These are phyloP conservation scores for Pelargonium australe DNA, from an alignment of 441 rosid genomes.

Conservation along the genomic window DNA sequence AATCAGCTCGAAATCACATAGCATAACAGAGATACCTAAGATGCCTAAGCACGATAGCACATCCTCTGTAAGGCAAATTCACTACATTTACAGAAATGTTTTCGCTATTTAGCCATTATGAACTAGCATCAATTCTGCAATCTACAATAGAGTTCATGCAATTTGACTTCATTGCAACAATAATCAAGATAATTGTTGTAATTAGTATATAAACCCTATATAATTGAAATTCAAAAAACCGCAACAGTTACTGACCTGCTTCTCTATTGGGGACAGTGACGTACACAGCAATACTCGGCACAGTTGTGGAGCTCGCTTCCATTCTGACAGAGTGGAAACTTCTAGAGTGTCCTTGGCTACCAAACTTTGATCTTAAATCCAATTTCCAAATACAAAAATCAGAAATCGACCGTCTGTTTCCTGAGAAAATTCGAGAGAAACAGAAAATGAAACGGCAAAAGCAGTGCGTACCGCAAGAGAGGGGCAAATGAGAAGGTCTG, in stretches of 20 bases:
- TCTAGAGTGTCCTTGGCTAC: conserved; percentile 29
- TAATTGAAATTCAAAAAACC: not conserved
- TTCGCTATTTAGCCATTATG: not conserved
- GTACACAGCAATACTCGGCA: conserved; percentile 71
- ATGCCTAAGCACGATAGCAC: not conserved
- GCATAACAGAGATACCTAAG: not conserved
- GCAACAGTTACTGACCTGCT: conserved; percentile 39
- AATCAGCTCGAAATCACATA: not conserved
- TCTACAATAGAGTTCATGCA: not conserved
- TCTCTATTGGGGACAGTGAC: conserved; percentile 81
- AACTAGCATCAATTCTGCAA: not conserved
- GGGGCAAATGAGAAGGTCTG: conserved; percentile 44
- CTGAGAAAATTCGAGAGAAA: not conserved
- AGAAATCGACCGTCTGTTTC: not conserved
- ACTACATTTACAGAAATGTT: not conserved
- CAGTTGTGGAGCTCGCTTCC: conserved; percentile 51
- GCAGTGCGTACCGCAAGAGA: conserved; percentile 35
- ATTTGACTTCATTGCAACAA: not conserved
- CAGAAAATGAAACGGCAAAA: not conserved
- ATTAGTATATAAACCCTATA: not conserved
- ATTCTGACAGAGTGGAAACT: conserved; percentile 34
- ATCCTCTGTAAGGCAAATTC: not conserved
- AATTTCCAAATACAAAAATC: not conserved
- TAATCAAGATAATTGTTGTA: not conserved
- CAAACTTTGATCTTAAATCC: conserved; percentile 43